Evolutionary conservation across 306 rosid genomes (phyloP), one percentile per base, ranked within the genome.

Genomic region (Lablab purpureus): DNA sequence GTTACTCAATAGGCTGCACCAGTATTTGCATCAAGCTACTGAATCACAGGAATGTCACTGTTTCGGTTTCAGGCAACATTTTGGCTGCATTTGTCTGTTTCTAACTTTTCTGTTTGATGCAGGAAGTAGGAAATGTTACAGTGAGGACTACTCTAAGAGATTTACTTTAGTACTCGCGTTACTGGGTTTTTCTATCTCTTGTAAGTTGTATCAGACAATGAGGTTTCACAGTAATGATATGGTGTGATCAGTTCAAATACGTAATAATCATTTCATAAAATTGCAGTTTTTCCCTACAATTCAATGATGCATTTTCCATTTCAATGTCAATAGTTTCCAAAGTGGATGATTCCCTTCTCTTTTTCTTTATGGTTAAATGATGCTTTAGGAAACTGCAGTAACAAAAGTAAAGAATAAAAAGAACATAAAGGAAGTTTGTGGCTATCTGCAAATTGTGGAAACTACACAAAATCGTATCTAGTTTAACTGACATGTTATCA

Each of bases 131-230:
- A 3, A 77, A 55, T 63, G 75, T 74, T 28, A 83, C 66, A 25
- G 75, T 74, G 50, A 90, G 86, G 78, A 90, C 88, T 49, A 93
- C 87, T 14, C 88, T 89, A 51, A 89, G 55, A 78, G 96, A 90
- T 75, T 85, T 90, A 81, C 88, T 93, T 71, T 87, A 76, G 87
- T 63, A 34, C 64, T 56, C 23, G 32, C 27, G 18, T 11, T 55
- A 58, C 68, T 46, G 56, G 13, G 7, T 68, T 76, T 46, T 40
- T 55, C 21, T 52, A 23, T 22, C 75, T 67, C 51, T 43, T 32
- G 45, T 46, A 25, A 30, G 74, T 49, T 87, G 84, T 83, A 67
- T 72, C 54, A 41, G 65, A 83, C 55, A 75, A 37, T 11, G 62
- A 65, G 25, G 49, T 45, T 51, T 82, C 69, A 27, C 34, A 40